Base-by-base conservation (phyloP, 805 yeast genomes). In the Candida suzukii region DNA sequence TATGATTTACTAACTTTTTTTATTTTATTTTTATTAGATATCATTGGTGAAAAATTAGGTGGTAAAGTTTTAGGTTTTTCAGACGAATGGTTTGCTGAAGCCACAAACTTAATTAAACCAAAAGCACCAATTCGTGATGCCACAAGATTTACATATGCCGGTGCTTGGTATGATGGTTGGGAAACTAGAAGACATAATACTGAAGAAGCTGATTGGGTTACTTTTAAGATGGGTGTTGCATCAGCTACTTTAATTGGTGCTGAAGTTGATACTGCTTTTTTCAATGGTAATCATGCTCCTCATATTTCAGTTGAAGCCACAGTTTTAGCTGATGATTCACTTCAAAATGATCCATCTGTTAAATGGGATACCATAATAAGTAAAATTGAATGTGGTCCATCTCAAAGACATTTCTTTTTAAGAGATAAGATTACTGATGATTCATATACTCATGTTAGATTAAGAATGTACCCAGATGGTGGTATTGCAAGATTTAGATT, bases 141-240 rank as follows among this genome's bases (percentile, higher is more conserved):
- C 11, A 83, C 88, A 24, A 72, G 75, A 52, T 90, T 88, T 61
- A 77, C 81, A 2, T 83, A 75, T 45, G 76, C 90, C 3, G 98
- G 98, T 39, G 96, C 96, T 4, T 91, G 97, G 96, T 91, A 87
- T 58, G 99, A 91, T 52, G 99, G 99, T 19, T 91, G 98, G 98
- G 98, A 91, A 63, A 91, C 98, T 12, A 74, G 97, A 59, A 75
- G 99, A 64, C 99, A 91, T 69, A 91, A 91, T 61, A 65, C 77
- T 1, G 85, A 70, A 41, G 87, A 78, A 41, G 83, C 84, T 33
- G 99, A 91, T 58, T 91, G 93, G 88, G 96, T 86, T 17, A 68
- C 86, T 24, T 64, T 90, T 60, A 74, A 77, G 57, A 69, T 87
- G 60, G 98, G 98, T 17, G 97, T 90, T 18, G 68, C 85, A 2